Evolutionary conservation across 805 yeast genomes (phyloP), one percentile per base, ranked within the genome.

Genomic region (Yarrowia keelungensis): DNA sequence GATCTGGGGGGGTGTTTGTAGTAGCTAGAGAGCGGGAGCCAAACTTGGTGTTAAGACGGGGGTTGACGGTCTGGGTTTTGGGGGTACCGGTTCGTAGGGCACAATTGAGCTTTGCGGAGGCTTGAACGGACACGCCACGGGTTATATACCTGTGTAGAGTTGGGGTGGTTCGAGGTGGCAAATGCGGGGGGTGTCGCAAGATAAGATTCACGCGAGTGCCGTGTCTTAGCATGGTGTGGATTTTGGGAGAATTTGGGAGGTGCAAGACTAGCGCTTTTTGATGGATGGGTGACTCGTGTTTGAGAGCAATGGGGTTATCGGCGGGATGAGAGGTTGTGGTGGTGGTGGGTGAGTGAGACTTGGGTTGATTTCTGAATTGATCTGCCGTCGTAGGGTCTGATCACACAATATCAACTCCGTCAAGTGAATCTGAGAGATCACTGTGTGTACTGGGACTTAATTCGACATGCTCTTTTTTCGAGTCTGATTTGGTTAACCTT

Each of bases 141-240:
- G 51, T 59, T 59, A 59, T 59, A 59, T 59, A 59, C 51, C 65
- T 32, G 16, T 59, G 65, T 32, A 59, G 51, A 43, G 65, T 32
- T 43, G 51, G 64, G 22, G 49, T 35, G 51, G 51, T 59, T 59
- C 51, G 65, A 14, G 51, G 65, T 45, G 51, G 65, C 65, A 45
- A 59, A 59, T 59, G 65, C 51, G 65, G 51, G 65, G 65, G 42
- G 50, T 59, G 65, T 16, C 65, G 50, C 19, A 59, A 45, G 65
- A 59, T 59, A 59, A 59, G 65, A 59, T 59, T 59, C 65, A 59
- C 65, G 41, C 65, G 65, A 59, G 65, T 59, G 65, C 65, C 65
- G 65, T 59, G 65, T 59, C 65, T 59, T 43, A 59, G 51, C 65
- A 59, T 59, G 42, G 65, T 59, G 65, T 35, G 46, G 46, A 43